These are phyloP conservation scores for Neurospora sp. DNA, from an alignment of 495 filamentous ascomycete genomes.

Conservation along the genomic window DNA sequence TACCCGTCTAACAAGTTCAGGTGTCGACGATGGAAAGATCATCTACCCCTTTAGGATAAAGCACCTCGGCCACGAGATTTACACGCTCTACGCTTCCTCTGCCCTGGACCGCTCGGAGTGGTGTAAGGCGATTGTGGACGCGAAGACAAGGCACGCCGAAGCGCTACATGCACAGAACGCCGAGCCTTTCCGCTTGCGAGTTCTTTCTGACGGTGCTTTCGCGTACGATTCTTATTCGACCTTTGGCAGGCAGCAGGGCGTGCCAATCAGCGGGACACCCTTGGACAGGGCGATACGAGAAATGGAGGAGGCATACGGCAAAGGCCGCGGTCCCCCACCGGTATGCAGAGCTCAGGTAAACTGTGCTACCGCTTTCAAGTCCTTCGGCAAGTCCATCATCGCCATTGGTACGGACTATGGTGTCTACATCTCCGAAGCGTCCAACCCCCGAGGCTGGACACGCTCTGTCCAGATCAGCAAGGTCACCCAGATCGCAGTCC, in stretches of 20 bases:
- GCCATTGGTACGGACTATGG: conserved; percentile 94
- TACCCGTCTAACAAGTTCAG: conserved; percentile 34
- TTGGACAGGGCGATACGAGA: conserved; percentile 84
- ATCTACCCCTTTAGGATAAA: conserved; percentile 94
- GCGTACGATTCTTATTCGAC: conserved; percentile 57
- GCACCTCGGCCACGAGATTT: conserved; percentile 85
- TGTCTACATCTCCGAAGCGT: conserved; percentile 75
- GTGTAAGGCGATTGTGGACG: conserved; percentile 87
- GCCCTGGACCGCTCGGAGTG: conserved; percentile 70
- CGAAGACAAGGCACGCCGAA: conserved; percentile 85
- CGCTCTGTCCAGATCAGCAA: conserved; percentile 63
- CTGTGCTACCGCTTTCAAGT: conserved; percentile 83
- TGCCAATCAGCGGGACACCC: conserved; percentile 73
- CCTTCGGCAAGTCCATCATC: conserved; percentile 74
- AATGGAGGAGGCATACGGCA: conserved; percentile 64
- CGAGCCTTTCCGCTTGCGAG: conserved; percentile 85
- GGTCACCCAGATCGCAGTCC: conserved; percentile 87
- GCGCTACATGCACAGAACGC: conserved; percentile 86
- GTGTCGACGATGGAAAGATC: conserved; percentile 57
- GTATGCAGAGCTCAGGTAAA: conserved; percentile 80
- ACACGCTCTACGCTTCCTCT: conserved; percentile 75
- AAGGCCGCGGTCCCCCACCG: conserved; percentile 56
- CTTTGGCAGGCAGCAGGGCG: conserved; percentile 32
- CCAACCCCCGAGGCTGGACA: conserved; percentile 81
- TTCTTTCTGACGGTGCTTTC: conserved; percentile 89